Percentiles rank a stretch among this genome's conserved stretches.
phyloP scores from a whole-genome alignment of 768 basidiomycete genomes.

The Gymnopilus dilepis region DNA sequence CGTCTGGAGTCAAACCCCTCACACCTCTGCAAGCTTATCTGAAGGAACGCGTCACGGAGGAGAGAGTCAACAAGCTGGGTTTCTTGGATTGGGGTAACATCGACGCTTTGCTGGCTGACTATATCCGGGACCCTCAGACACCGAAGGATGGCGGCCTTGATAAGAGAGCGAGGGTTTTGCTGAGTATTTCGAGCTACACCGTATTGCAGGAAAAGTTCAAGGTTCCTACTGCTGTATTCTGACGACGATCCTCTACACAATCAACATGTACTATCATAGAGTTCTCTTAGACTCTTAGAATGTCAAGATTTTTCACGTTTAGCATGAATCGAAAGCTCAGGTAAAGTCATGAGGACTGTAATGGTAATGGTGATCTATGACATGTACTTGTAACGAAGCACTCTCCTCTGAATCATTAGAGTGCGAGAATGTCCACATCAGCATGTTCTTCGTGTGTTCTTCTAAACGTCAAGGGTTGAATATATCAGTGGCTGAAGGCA shows the following conservation, averaged over 20 bases:
- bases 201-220: background rate
- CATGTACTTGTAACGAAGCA: no score
- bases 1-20: background rate
- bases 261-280: background rate
- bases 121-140: background rate
- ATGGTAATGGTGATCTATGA: no score
- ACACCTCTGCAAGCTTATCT: background rate
- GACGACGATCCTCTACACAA: background rate
- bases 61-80: background rate
- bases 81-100: background rate
- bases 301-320: no score
- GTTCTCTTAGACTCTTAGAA: background rate
- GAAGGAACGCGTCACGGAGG: background rate
- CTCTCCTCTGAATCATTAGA: no score
- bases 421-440: no score
- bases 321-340: no score
- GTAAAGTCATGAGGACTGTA: no score
- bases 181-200: background rate
- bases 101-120: background rate
- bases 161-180: background rate
- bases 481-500: no score
- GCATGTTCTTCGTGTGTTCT: no score
- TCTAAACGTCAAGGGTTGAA: no score
- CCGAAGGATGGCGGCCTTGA: conserved; percentile 8
- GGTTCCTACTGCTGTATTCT: background rate